Percentiles rank a stretch among this genome's conserved stretches.
phyloP scores from a whole-genome alignment of 805 yeast genomes.

The Candida nitratophila region DNA sequence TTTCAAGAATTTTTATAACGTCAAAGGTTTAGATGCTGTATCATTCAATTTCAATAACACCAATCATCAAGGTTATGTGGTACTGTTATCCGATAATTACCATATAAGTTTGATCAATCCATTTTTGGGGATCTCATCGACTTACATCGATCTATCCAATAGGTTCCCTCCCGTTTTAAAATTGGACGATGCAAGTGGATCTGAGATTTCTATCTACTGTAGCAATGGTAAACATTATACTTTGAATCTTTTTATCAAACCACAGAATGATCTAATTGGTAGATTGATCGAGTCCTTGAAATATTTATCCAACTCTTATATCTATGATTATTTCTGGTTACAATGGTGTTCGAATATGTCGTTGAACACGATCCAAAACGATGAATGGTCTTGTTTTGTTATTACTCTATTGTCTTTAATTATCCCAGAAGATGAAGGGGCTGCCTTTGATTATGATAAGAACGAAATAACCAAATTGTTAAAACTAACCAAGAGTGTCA shows the following conservation, averaged over 20 bases:
- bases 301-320: conserved; percentile 49
- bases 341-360: conserved; percentile 54
- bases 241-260: conserved; percentile 34
- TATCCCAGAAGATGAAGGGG: conserved; percentile 33
- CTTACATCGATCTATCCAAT: conserved; percentile 19
- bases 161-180: conserved; percentile 14
- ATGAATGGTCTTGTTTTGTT: conserved; percentile 58
- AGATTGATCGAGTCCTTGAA: conserved; percentile 43
- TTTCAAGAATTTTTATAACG: conserved; percentile 13
- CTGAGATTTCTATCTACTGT: conserved; percentile 17
- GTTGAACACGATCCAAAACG: conserved; percentile 26
- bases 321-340: conserved; percentile 51
- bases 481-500: conserved; percentile 15
- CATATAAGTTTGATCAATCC: conserved; percentile 46
- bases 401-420: conserved; percentile 43
- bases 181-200: conserved; percentile 17
- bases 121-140: conserved; percentile 41
- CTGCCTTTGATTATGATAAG: conserved; percentile 1
- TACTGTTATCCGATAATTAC: conserved; percentile 30
- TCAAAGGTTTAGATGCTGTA: conserved; percentile 30
- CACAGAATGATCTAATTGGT: conserved; percentile 35
- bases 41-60: conserved; percentile 24
- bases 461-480: conserved; percentile 21
- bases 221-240: conserved; percentile 18
- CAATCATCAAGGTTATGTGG: conserved; percentile 36